Base-by-base conservation (phyloP, 2,329 filamentous ascomycete species). In the Hypoxylon sp. region DNA sequence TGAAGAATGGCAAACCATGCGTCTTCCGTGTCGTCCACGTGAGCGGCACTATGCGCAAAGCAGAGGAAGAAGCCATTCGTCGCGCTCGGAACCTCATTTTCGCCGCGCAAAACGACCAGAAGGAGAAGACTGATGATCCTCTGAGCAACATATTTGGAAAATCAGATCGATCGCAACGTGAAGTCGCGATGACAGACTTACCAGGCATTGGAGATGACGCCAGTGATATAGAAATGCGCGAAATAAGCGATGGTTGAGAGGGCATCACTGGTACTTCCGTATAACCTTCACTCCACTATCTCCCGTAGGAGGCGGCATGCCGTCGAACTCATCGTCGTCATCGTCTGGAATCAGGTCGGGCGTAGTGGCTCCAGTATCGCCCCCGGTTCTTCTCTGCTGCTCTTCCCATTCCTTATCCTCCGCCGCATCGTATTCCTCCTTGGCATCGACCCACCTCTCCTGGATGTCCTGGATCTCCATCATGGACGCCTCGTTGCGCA, bases 361-460 rank as follows among this genome's bases (percentile, higher is more conserved):
- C 1, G 76, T 77, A 7, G 73, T 73, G 2, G 75, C 75, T 16
- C 72, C 73, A 5, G 75, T 78, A 22, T 77, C 75, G 7, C 70
- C 75, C 32, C 75, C 77, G 61, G 78, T 79, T 56, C 80, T 78
- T 72, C 86, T 89, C 32, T 87, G 88, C 78, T 96, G 91, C 71
- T 91, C 89, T 73, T 94, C 92, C 82, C 90, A 89, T 57, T 90
- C 87, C 74, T 88, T 87, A 62, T 85, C 83, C 82, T 98, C 96
- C 64, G 89, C 81, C 71, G 90, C 89, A 78, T 99, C 96, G 74
- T 93, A 93, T 69, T 91, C 93, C 14, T 94, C 94, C 76, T 94
- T 96, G 40, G 90, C 85, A 79, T 98, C 95, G 30, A 99, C 82
- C 96, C 96, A 99, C 65, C 96, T 86, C 81, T 99, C 96, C 79